Base-by-base conservation (phyloP, 2,329 filamentous ascomycete genomes). In the Rachicladosporium sp. region DNA sequence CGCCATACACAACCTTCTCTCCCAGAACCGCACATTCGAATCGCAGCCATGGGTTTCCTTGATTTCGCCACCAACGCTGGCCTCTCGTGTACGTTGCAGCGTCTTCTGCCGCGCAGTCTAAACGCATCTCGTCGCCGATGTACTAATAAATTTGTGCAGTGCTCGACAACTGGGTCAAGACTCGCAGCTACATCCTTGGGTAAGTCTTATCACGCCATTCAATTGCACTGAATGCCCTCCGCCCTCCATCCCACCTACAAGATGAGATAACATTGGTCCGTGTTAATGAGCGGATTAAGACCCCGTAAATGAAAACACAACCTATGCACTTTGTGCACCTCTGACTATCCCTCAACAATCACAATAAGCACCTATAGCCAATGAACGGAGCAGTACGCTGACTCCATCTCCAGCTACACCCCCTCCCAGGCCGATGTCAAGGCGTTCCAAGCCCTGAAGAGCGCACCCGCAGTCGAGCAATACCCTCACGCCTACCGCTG, bases 201-300 rank as follows among this genome's bases (percentile, higher is more conserved):
- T 88, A 80, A 62, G 83, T 77, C 49, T 47, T 40, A 40, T 39
- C 32, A 36, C 43, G 41, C 43, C 34, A 34, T 36, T 44, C 46
- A 43, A 44, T 41, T 47, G 37, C 42, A 45, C 44, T 49, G 33
- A 23, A 21, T 23, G 6, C 47, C 31, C 46, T 45, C 46, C 37
- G 50, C 42, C 51, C 45, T 23, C 43, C 44, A 46, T 48, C 47
- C 47, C 50, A 48, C 49, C 63, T 60, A 54, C 54, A 73, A 82
- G 82, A 88, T 87, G 83, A 88, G 73, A 82, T 73, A 44, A 71
- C 71, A 79, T 88, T 88, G 82, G 84, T 89, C 84, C 83, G 82
- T 89, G 83, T 91, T 89, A 78, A 84, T 76, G 82, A 89, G 78
- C 79, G 81, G 76, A 74, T 86, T 83, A 89, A 89, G 82, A 88